These are phyloP conservation scores for Mycosarcoma mackinlayi DNA, from an alignment of 1,284 basidiomycete species.

Conservation along the genomic window DNA sequence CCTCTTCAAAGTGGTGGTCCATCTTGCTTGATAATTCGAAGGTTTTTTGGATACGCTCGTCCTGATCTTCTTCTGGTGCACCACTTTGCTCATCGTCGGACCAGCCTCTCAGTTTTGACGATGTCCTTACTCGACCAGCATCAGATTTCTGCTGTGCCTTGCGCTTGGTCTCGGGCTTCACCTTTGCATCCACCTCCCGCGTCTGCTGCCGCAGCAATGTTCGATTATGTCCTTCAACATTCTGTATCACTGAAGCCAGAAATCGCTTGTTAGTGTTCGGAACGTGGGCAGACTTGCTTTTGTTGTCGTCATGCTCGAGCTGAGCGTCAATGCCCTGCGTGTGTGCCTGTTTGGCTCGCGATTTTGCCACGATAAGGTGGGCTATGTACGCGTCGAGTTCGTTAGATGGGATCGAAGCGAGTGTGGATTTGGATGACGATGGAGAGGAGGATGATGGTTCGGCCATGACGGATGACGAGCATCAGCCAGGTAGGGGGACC, in stretches of 20 bases:
- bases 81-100: constrained; percentile 10
- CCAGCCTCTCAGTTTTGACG: constrained; percentile 13
- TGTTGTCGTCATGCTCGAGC: constrained; percentile 5
- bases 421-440: neutral
- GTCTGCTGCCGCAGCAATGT: constrained; percentile 34
- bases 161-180: neutral
- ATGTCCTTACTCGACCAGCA: neutral
- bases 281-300: neutral
- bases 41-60: too few relatives aligned
- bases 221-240: constrained; percentile 59
- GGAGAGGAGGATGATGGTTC: neutral
- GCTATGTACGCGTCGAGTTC: constrained; percentile 51
- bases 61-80: neutral
- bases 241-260: constrained; percentile 45
- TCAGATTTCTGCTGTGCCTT: neutral
- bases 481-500: neutral
- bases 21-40: constrained; percentile 53
- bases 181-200: constrained; percentile 3
- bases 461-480: neutral
- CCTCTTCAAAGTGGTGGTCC: constrained; percentile 58
- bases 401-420: constrained; percentile 19
- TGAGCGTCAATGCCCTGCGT: constrained; percentile 10
- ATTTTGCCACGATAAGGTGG: constrained; percentile 33
- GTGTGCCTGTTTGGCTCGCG: constrained; percentile 5
- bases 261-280: constrained; percentile 57